Evolutionary conservation across 306 rosid species (phyloP), one percentile per base, ranked within the genome.

Genomic region (Clitoria ternatea): DNA sequence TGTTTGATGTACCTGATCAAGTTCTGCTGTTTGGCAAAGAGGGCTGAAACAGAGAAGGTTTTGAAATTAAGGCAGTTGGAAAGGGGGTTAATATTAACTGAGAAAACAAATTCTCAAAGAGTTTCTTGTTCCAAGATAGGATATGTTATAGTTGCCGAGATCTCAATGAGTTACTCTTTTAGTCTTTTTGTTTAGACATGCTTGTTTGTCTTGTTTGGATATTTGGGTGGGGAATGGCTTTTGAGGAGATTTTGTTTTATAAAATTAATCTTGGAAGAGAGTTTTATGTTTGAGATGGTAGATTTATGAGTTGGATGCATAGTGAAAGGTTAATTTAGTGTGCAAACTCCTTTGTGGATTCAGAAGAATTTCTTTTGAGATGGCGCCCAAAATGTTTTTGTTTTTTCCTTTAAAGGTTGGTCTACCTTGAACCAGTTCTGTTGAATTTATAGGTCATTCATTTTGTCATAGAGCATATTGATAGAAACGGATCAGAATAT

Each of bases 21-120:
- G 68, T 67, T 50, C 3, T 61, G 67, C 50, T 73, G 61, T 14
- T 52, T 66, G 72, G 22, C 18, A 12, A 42, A 52, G 60, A 37
- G 24, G 45, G 48, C 9, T 60, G 67, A 52, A 50, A 69, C 48
- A 36, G 60, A 60, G 26, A 69, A 74, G 19, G 54, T 57, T 49
- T 50, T 40, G 40, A 59, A 57, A 64, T 60, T 37, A 26, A 53
- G 48, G 74, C 22, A n/a, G 59, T 42, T 44, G 35, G 17, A 33
- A 33, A 61, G 20, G 36, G 61, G 47, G 67, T 43, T 7, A 33
- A 27, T 69, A 20, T 17, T 55, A 53, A 19, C 20, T n/a, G 15
- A 19, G 24, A 7, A 37, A 61, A 32, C 45, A 3, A 23, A 60
- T 19, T 30, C 11, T 36, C 9, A 2, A 72, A 8, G 26, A 14